Base-by-base conservation (phyloP, 192 early-diverging fungal species). In the Chytriomyces hyalinus region DNA sequence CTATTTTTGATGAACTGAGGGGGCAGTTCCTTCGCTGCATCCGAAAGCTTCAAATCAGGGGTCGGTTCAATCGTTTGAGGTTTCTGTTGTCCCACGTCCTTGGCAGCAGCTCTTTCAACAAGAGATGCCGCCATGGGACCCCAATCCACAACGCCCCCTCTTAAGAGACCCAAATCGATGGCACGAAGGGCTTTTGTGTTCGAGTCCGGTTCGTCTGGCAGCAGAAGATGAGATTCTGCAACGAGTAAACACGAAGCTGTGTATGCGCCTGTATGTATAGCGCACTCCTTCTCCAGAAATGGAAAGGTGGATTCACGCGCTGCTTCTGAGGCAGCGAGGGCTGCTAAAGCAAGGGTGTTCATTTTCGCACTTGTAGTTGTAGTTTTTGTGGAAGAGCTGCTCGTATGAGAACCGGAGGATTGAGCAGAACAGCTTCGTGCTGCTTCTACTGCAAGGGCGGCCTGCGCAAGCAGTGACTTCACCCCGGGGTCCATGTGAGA, bases 121-220 rank as follows among this genome's bases (percentile, higher is more conserved):
- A 78, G 63, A 9, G 76, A 49, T 6, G 10, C 53, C 15, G 70
- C 61, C 1, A 78, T 62, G 3, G 70, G 57, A 43, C 49, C 53
- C 77, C 77, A 78, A 17, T 78, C 69, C 20, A 49, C 22, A 15
- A 57, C 11, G n/a, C 49, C 64, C 36, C 77, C 66, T 10, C 77
- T 69, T 17, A 78, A 50, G 2, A 78, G 49, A 5, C 57, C 77
- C 46, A 78, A 72, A 69, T 78, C 77, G 5, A 73, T 22, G 9
- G 65, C 49, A 11, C 77, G 77, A 26, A 78, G 69, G 10, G 77
- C 77, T 57, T 57, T 57, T 20, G 13, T 3, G 53, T 57, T 20
- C 53, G 13, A 13, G 15, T 57, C 53, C 53, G 20, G 53, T 57
- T 13, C 13, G 20, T 20, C 53, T 57, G 0, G 15, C 4, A n/a